Conservation (phyloP, 2,329 filamentous ascomycete genomes). For the Fusarium praegraminearum region DNA sequence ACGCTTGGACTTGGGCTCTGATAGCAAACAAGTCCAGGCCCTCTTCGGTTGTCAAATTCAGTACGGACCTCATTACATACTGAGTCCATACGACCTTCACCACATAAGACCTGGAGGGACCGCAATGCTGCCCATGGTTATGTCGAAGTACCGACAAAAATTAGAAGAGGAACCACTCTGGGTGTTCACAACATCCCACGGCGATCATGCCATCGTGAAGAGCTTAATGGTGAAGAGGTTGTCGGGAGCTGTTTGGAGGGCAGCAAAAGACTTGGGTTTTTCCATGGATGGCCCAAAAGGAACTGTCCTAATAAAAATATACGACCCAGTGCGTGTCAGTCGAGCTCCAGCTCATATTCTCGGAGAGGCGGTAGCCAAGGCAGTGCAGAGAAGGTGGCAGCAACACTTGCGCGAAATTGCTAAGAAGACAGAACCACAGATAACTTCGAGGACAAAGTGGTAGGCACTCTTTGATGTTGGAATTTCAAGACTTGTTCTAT, state of each 20-base stretch:
- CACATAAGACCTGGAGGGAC: slow-evolving; percentile 52
- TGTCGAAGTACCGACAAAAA: slow-evolving; percentile 47
- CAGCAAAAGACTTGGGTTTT: slow-evolving; percentile 48
- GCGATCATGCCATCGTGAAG: slow-evolving; percentile 45
- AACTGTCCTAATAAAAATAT: slow-evolving; percentile 36
- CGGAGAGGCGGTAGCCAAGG: slow-evolving; percentile 39
- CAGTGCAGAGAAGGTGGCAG: slow-evolving; percentile 35
- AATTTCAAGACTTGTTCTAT: neutral
- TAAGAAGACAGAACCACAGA: neutral
- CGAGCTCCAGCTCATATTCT: slow-evolving; percentile 40
- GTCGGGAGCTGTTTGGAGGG: slow-evolving; percentile 45
- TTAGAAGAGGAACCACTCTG: slow-evolving; percentile 50
- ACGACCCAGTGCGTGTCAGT: slow-evolving; percentile 34
- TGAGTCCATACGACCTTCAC: slow-evolving; percentile 51
- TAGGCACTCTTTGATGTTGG: neutral
- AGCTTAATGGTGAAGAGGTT: slow-evolving; percentile 45
- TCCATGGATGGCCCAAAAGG: slow-evolving; percentile 31
- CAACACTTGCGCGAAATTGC: slow-evolving; percentile 11
- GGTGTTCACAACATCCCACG: slow-evolving; percentile 44
- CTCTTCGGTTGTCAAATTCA: slow-evolving; percentile 44
- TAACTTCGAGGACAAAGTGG: neutral
- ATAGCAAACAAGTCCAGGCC: slow-evolving; percentile 22
- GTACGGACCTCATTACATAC: slow-evolving; percentile 48
- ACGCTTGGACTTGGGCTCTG: slow-evolving; percentile 22
- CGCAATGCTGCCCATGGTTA: slow-evolving; percentile 46